These are phyloP conservation scores for Biscogniauxia marginata DNA, from an alignment of 2,329 filamentous ascomycete species.

Conservation along the genomic window DNA sequence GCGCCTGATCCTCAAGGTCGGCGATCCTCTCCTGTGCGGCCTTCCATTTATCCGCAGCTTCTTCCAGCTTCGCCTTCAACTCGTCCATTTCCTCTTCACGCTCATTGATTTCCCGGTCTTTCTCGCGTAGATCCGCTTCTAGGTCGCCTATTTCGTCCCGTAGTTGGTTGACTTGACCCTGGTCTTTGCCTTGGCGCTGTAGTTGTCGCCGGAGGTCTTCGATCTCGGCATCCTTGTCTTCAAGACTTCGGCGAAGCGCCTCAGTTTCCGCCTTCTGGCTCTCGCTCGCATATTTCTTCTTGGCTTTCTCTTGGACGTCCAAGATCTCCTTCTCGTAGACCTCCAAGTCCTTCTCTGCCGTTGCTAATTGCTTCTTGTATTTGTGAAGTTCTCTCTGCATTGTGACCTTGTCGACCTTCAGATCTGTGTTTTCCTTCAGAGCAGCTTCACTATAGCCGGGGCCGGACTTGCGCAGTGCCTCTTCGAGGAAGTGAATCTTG, in stretches of 20 bases:
- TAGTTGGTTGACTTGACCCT: constrained; percentile 63
- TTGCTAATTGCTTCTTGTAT: constrained; percentile 79
- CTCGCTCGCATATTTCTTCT: constrained; percentile 71
- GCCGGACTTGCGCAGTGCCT: constrained; percentile 81
- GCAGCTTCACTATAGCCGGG: constrained; percentile 87
- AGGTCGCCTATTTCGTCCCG: constrained; percentile 74
- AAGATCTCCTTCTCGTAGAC: constrained; percentile 77
- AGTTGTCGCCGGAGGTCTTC: constrained; percentile 61
- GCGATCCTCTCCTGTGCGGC: constrained; percentile 21
- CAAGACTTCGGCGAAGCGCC: constrained; percentile 53
- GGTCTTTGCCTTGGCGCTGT: constrained; percentile 53
- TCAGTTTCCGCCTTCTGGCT: constrained; percentile 62
- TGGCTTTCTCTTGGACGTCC: constrained; percentile 79
- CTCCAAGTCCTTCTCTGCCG: constrained; percentile 84
- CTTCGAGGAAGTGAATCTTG: constrained; percentile 95
- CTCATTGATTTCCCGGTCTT: constrained; percentile 70
- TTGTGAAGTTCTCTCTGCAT: constrained; percentile 84
- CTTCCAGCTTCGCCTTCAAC: constrained; percentile 54
- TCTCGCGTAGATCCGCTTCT: constrained; percentile 72
- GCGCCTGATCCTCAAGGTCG: constrained; percentile 35
- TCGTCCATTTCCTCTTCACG: constrained; percentile 73
- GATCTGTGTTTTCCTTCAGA: constrained; percentile 89
- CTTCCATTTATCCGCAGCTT: constrained; percentile 43
- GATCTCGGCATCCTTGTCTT: constrained; percentile 59
- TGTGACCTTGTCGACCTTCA: constrained; percentile 87